These are phyloP conservation scores for Linnemannia zychae DNA, from an alignment of 192 early-diverging fungal species.

Conservation along the genomic window DNA sequence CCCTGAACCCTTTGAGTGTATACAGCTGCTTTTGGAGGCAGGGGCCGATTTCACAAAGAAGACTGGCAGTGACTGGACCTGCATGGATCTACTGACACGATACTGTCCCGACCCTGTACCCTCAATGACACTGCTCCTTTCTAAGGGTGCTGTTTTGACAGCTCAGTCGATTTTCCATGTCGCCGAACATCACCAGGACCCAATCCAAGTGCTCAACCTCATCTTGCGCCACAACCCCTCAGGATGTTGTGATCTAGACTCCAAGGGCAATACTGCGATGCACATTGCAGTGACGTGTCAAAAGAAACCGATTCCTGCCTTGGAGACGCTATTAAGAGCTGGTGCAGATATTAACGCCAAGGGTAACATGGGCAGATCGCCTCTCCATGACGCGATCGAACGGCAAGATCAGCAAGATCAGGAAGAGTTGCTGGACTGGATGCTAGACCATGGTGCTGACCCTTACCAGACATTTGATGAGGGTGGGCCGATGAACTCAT, in stretches of 20 bases:
- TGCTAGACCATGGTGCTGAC: constrained; percentile 64
- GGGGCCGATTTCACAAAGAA: constrained; percentile 55
- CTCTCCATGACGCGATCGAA: constrained; percentile 56
- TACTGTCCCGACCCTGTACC: constrained; percentile 54
- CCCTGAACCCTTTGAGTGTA: constrained; percentile 48
- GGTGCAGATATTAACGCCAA: constrained; percentile 55
- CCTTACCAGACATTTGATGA: constrained; percentile 55
- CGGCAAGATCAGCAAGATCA: constrained; percentile 55
- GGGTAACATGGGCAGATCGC: constrained; percentile 42
- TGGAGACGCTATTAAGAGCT: constrained; percentile 38
- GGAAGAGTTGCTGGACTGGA: constrained; percentile 55
- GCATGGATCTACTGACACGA: constrained; percentile 52
- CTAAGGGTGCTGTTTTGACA: constrained; percentile 41
- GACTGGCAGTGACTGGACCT: constrained; percentile 54
- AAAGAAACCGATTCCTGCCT: constrained; percentile 33
- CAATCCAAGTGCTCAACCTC: constrained; percentile 42
- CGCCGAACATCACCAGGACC: constrained; percentile 46
- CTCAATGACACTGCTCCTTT: constrained; percentile 49
- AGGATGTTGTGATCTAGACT: constrained; percentile 36
- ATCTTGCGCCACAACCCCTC: constrained; percentile 35
- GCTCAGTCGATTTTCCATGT: constrained; percentile 54
- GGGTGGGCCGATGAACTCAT: constrained; percentile 29
- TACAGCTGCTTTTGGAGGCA: constrained; percentile 38
- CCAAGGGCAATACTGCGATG: constrained; percentile 44
- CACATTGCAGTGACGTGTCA: constrained; percentile 49